These are phyloP conservation scores for Suillus weaverae DNA, from an alignment of 768 basidiomycete genomes.

Conservation along the genomic window DNA sequence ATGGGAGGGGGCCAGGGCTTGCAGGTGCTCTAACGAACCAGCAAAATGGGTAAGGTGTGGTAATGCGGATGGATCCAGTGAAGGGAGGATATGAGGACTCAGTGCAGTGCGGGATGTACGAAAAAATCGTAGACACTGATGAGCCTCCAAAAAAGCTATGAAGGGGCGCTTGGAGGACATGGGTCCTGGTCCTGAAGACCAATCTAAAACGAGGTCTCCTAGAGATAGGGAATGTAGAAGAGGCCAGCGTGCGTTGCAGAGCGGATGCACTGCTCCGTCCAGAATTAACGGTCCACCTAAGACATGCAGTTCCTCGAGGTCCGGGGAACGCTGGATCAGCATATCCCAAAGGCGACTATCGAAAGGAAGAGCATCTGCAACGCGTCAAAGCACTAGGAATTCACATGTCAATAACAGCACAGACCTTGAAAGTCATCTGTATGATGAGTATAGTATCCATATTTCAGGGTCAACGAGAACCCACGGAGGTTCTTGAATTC, in stretches of 20 bases:
- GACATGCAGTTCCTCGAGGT: constrained; percentile 64
- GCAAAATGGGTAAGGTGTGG: constrained; percentile 56
- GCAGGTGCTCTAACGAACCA: constrained; percentile 67
- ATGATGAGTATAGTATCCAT: constrained; percentile 61
- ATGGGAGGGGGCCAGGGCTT: constrained; percentile 52
- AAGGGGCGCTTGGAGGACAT: constrained; percentile 56
- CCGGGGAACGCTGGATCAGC: constrained; percentile 62
- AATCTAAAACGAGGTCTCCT: constrained; percentile 66
- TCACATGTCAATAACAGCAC: not conserved
- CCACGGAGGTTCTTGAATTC: constrained; percentile 63
- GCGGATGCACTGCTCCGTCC: constrained; percentile 49
- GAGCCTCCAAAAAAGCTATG: constrained; percentile 66
- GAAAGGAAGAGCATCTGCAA: constrained; percentile 22
- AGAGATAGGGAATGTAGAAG: constrained; percentile 57
- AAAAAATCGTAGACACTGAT: constrained; percentile 50
- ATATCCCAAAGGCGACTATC: constrained; percentile 59
- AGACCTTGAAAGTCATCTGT: constrained; percentile 59
- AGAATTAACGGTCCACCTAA: constrained; percentile 28
- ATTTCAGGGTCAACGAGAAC: constrained; percentile 61
- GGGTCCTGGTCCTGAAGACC: constrained; percentile 36
- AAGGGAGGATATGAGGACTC: constrained; percentile 51
- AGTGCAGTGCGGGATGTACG: constrained; percentile 54
- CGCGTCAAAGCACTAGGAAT: constrained; percentile 6
- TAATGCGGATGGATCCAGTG: constrained; percentile 47
- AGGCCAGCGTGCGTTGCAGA: constrained; percentile 69